Base-by-base conservation (phyloP, 2,329 filamentous ascomycete genomes). In the Botrytis galanthina region DNA sequence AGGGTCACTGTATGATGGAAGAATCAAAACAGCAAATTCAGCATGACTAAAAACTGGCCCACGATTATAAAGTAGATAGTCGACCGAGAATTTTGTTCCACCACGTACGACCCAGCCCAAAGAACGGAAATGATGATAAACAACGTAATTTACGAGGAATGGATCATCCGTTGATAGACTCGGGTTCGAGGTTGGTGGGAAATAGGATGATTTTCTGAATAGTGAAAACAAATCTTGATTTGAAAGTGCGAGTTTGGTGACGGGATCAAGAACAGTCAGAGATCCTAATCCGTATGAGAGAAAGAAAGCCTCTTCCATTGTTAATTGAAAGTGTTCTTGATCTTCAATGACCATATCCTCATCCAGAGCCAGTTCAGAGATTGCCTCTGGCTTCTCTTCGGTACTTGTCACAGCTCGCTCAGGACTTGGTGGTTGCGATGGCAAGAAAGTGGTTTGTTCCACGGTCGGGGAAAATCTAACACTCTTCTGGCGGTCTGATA, bases 41-140 rank as follows among this genome's bases (percentile, higher is more conserved):
- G 96, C 96, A 80, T 99, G 96, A 35, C 94, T 91, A 81, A 99
- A 98, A 0, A 96, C 95, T 0, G 96, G 96, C 0, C 96, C 96
- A 32, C 94, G 91, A 73, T 94, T 91, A 83, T 99, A 99, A 12
- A 99, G 87, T n/a, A 99, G 85, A 85, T 93, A 98, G 82, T 99
- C 96, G 16, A 94, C 93, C 35, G 93, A 93, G 78, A 99, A 99
- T 80, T 99, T 99, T 81, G 97, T 91, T 51, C 96, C 97, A 8
- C 93, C 90, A 22, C 97, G 91, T 0, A 97, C 92, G 1, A 98
- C 93, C 95, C 96, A 99, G 37, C 96, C 96, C 0, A 98, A 86
- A 0, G 94, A 97, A 54, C 96, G 92, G 84, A 97, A 99, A 81
- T 99, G 95, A 81, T 99, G 96, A 81, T 97, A 99, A 29, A 93